Percentiles rank a stretch among this genome's conserved stretches.
Conservation (phyloP, 2,329 filamentous ascomycete species). For the Hypoxylon sp. region DNA sequence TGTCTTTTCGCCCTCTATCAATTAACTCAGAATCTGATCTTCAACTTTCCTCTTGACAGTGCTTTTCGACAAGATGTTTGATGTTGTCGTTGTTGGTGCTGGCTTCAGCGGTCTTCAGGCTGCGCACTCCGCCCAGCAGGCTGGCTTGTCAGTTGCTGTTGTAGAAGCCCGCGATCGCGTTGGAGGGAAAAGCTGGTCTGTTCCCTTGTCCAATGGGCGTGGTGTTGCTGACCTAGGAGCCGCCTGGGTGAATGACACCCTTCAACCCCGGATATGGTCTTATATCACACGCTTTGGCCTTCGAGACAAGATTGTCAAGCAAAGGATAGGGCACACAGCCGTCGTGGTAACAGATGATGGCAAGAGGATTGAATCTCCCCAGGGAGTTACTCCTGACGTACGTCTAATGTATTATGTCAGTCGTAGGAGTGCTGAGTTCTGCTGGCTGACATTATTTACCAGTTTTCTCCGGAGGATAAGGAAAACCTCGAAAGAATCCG, state of each 20-base stretch:
- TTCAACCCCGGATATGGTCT: constrained; percentile 52
- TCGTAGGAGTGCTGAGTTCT: background rate
- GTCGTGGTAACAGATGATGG: constrained; percentile 52
- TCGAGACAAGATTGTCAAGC: constrained; percentile 50
- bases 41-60: too few species aligned
- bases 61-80: constrained; percentile 3
- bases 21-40: too few species aligned
- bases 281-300: constrained; percentile 52
- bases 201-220: constrained; percentile 44
- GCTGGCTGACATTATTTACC: background rate
- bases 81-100: constrained; percentile 23
- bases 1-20: too few species aligned
- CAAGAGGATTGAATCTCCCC: constrained; percentile 52
- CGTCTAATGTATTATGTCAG: background rate
- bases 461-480: constrained; percentile 55
- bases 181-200: constrained; percentile 58
- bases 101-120: constrained; percentile 54
- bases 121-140: constrained; percentile 51
- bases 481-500: constrained; percentile 54
- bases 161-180: constrained; percentile 61
- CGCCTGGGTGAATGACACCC: constrained; percentile 57
- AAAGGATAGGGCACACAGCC: constrained; percentile 52
- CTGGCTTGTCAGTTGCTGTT: constrained; percentile 55
- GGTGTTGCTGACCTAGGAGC: constrained; percentile 55
- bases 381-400: constrained; percentile 54